Base-by-base conservation (phyloP, 2,329 filamentous ascomycete genomes). In the Pyricularia grisea region DNA sequence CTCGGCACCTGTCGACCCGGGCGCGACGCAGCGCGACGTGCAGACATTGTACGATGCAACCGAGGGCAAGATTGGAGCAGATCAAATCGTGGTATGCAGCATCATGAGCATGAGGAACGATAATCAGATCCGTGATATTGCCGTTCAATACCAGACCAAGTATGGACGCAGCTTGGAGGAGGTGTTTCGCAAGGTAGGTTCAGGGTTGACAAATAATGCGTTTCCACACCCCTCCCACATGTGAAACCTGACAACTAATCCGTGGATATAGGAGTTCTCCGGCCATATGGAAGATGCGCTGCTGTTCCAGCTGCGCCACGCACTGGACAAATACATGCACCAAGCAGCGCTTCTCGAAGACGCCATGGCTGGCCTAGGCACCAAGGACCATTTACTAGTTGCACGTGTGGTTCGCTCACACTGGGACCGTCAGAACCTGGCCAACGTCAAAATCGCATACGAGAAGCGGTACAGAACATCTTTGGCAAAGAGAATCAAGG, bases 231-330 rank as follows among this genome's bases (percentile, higher is more conserved):
- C 23, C 65, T 58, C 23, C 25, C 30, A n/a, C 2, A n/a, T 17
- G 9, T 11, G 20, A 67, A 20, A 14, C 23, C 50, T 27, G 65
- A 50, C 1, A 67, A 42, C 31, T 50, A 25, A 67, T 28, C 12
- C 4, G 10, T n/a, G 17, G 9, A 50, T 14, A 50, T 70, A 89
- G 81, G 89, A 95, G 75, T 97, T 97, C 79, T 92, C 90, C 0
- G 94, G 94, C 0, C 94, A 98, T 77, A 97, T 98, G 93, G 84
- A 94, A 77, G 87, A 92, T 20, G 93, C 93, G 0, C 85, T 98
- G 0, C 80, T 95, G 30, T 89, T 88, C 76, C 93, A 97, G 78
- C 81, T 97, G n/a, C 85, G 86, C 12, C 84, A 90, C 14, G 94
- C 92, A 2, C 81, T 87, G 6, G 93, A 97, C 79, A 92, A 90